Evolutionary conservation across 495 filamentous ascomycete genomes (phyloP), one percentile per base, ranked within the genome.

Genomic region (Monascus purpureus): DNA sequence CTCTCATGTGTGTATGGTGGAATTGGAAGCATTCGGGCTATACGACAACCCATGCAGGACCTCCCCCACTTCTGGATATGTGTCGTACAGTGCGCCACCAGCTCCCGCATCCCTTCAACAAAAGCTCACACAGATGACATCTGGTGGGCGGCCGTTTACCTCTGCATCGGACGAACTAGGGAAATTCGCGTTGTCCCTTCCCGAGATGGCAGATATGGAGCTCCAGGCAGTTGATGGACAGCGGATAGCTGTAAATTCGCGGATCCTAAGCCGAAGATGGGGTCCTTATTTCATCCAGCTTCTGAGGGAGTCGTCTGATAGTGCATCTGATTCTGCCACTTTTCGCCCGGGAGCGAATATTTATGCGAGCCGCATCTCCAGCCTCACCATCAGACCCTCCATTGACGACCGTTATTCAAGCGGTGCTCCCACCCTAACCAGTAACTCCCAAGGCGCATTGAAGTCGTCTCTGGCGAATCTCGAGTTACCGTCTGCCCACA

Each of bases 171-270:
- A 86, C 32, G 83, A 93, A 17, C 63, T 97, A 2, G 90, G 90
- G n/a, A 71, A 75, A 38, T 68, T 80, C 43, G 80, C 83, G 0
- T 65, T 93, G 26, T 68, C 64, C 8, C 56, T 93, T 43, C 72
- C 76, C 13, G 90, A 95, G 47, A 61, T 97, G 41, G 72, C 85
- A n/a, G 90, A 97, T 39, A 96, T 97, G 90, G 90, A 96, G 46
- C 75, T 97, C 24, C 60, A 96, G 15, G 84, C 86, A 19, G 73
- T 94, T 20, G 77, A 77, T 3, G 87, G 88, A 17, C 90, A 96
- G 49, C 72, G 84, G 2, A 82, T 96, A 37, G 83, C 92, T 0
- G 82, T 95, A 34, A 96, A 93, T 53, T 94, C 87, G 9, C 72
- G 84, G 25, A 67, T 97, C 8, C 64, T 95, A 1, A 77, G 82